phyloP scores from a whole-genome alignment of 495 filamentous ascomycete species.

The Usnea hakonensis region DNA sequence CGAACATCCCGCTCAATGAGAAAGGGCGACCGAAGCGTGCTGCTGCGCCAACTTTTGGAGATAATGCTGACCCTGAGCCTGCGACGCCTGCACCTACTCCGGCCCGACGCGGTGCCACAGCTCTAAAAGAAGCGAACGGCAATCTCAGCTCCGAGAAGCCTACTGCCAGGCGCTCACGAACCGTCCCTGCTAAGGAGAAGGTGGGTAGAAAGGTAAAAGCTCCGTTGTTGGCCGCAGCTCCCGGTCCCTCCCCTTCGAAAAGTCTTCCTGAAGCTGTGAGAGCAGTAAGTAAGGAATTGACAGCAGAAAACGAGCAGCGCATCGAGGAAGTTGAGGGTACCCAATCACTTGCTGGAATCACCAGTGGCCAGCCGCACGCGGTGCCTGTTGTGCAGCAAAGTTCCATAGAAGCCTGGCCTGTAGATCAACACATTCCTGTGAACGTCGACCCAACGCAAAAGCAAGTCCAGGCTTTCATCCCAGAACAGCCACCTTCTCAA shows the following conservation, averaged over 20 bases:
- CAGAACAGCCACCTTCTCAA: slow-evolving; percentile 29
- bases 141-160: slow-evolving; percentile 51
- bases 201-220: slow-evolving; percentile 29
- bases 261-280: slow-evolving; percentile 10
- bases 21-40: slow-evolving; percentile 61
- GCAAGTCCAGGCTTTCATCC: slow-evolving; percentile 26
- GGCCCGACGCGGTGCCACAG: slow-evolving; percentile 41
- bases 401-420: slow-evolving; percentile 12
- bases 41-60: slow-evolving; percentile 65
- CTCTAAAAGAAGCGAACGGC: slow-evolving; percentile 34
- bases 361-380: slow-evolving; percentile 5
- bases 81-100: slow-evolving; percentile 32
- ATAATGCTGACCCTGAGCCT: slow-evolving; percentile 49
- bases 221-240: slow-evolving; percentile 26
- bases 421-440: slow-evolving; percentile 33
- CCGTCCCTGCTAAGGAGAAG: slow-evolving; percentile 34
- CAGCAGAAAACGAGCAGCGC: slow-evolving; percentile 16
- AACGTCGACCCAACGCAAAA: slow-evolving; percentile 21
- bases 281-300: slow-evolving; percentile 17
- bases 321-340: slow-evolving; percentile 24
- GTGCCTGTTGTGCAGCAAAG: slow-evolving; percentile 6
- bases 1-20: slow-evolving; percentile 51
- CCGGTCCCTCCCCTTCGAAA: slow-evolving; percentile 27
- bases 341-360: slow-evolving; percentile 21
- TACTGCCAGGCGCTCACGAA: slow-evolving; percentile 40